Conservation (phyloP, 305 asterid genomes). For the Striga hermonthica region DNA sequence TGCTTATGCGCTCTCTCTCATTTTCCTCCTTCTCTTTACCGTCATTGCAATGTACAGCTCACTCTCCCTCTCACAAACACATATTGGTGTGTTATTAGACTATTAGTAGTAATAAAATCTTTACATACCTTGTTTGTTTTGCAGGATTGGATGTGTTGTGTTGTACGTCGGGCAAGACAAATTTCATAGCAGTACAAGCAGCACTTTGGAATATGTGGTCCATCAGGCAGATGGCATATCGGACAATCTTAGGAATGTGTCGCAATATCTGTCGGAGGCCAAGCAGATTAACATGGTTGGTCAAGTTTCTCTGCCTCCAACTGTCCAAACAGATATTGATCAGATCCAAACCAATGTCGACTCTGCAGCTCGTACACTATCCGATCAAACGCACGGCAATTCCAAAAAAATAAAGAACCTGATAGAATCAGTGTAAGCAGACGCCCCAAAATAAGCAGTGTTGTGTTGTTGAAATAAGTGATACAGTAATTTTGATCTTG, state of each 20-base stretch:
- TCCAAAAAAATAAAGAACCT: constrained; percentile 33
- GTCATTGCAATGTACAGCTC: constrained; percentile 60
- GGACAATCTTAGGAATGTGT: constrained; percentile 51
- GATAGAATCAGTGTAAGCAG: constrained; percentile 48
- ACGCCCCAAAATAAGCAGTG: neutral
- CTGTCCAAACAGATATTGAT: constrained; percentile 75
- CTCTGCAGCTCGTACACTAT: constrained; percentile 42
- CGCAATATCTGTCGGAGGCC: constrained; percentile 69
- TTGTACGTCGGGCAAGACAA: constrained; percentile 66
- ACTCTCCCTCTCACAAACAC: constrained; percentile 16
- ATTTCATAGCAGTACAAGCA: constrained; percentile 44
- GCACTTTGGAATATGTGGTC: constrained; percentile 53
- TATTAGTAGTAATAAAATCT: neutral
- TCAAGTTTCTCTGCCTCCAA: constrained; percentile 55
- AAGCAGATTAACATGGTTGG: constrained; percentile 51
- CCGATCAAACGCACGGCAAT: constrained; percentile 32
- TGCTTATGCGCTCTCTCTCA: constrained; percentile 73
- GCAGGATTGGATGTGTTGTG: constrained; percentile 71
- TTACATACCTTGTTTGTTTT: constrained; percentile 18
- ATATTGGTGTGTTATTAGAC: neutral
- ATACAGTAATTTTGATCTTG: constrained; percentile 28
- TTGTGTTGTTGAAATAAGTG: constrained; percentile 8
- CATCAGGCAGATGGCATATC: constrained; percentile 58
- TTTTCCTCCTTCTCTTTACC: constrained; percentile 62
- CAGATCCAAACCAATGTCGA: constrained; percentile 50